Evolutionary conservation across 208 protist genomes (phyloP).

Genomic region (Crithidia fasciculata): DNA sequence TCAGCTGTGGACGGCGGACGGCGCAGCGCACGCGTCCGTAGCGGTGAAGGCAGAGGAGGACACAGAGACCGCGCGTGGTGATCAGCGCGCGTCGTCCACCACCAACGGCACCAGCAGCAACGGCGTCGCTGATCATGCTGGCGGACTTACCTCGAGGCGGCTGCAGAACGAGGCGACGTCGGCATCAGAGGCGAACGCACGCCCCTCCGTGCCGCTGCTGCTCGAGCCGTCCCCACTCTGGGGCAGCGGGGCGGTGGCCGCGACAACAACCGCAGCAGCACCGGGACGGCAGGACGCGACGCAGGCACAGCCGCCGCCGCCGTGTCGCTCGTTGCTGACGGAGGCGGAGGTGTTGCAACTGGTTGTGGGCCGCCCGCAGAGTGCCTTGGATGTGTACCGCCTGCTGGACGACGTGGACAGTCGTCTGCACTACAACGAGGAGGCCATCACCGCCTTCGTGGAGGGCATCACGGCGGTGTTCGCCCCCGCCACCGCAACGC

Average conservation of each 20-base stretch:
- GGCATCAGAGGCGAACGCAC: neutral
- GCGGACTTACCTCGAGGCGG: neutral
- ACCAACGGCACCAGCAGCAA: too few relatives aligned
- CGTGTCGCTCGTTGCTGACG: constrained; percentile 33
- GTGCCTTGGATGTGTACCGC: constrained; percentile 62
- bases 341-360: constrained; percentile 64
- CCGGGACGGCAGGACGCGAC: too few relatives aligned
- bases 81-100: too few relatives aligned
- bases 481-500: neutral
- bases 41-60: neutral
- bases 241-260: neutral
- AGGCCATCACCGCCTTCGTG: constrained; percentile 46
- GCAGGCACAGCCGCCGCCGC: constrained; percentile 7
- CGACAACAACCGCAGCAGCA: neutral
- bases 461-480: constrained; percentile 44
- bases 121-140: too few relatives aligned
- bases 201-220: constrained; percentile 24
- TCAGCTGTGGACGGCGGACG: constrained; percentile 17
- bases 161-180: neutral
- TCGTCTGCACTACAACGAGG: constrained; percentile 47
- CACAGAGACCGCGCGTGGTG: neutral
- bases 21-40: neutral
- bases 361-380: constrained; percentile 56
- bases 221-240: constrained; percentile 31
- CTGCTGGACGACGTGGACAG: constrained; percentile 64